Conservation (phyloP, 495 filamentous ascomycete species). For the Penicillium ucsense region DNA sequence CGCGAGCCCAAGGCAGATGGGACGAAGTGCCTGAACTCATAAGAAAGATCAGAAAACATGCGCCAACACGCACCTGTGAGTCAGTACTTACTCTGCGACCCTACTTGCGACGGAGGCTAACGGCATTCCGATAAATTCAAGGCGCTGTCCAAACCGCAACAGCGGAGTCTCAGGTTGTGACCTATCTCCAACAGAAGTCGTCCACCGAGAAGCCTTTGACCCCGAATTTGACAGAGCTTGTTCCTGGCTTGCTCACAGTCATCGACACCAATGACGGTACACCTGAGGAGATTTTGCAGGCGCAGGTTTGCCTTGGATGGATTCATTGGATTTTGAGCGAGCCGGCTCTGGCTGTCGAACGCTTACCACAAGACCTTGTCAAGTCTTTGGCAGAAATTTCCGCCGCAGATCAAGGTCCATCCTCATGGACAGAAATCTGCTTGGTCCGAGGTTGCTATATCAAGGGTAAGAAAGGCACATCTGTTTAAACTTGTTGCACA, state of each 20-base stretch:
- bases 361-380: conserved; percentile 53
- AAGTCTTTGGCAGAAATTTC: conserved; percentile 39
- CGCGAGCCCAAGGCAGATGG: conserved; percentile 84
- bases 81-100: conserved; percentile 1
- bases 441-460: conserved; percentile 68
- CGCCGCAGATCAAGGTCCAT: conserved; percentile 33
- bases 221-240: conserved; percentile 50
- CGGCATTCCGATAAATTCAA: conserved; percentile 20
- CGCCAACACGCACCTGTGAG: conserved; percentile 74
- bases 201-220: conserved; percentile 31
- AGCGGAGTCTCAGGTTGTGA: conserved; percentile 56
- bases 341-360: conserved; percentile 46
- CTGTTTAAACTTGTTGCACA: no score
- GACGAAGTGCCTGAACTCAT: conserved; percentile 79
- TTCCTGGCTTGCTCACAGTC: conserved; percentile 49
- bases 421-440: conserved; percentile 72
- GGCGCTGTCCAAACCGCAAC: conserved; percentile 69
- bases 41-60: conserved; percentile 89
- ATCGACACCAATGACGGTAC: conserved; percentile 51
- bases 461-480: conserved; percentile 38
- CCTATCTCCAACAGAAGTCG: conserved; percentile 32
- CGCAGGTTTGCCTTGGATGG: conserved; percentile 72
- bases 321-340: conserved; percentile 69
- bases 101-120: conserved; percentile 10
- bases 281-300: conserved; percentile 67